phyloP scores from a whole-genome alignment of 202 grass and related monocot genomes.

The Saccharum hybrid region DNA sequence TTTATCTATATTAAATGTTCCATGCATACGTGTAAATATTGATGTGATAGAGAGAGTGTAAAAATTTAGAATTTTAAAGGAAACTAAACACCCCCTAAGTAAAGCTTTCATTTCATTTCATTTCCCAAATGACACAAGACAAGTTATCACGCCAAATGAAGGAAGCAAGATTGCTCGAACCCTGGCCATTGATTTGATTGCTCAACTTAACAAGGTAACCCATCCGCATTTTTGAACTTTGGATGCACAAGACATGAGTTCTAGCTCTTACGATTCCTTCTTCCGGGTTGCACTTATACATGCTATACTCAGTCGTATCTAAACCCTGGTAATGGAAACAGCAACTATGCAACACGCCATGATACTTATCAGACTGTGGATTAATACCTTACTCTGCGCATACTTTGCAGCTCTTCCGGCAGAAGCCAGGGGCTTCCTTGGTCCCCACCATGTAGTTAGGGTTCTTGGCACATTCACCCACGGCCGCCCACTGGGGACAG shows the following conservation, averaged over 20 bases:
- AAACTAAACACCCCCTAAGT: too few relatives aligned
- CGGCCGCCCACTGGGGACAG: slow-evolving; percentile 69
- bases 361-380: neutral
- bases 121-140: neutral
- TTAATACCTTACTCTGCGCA: slow-evolving; percentile 50
- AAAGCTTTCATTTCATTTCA: slow-evolving; percentile 13
- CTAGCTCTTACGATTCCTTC: slow-evolving; percentile 24
- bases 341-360: neutral
- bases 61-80: too few relatives aligned
- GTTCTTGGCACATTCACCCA: slow-evolving; percentile 85
- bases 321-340: neutral
- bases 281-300: slow-evolving; percentile 5
- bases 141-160: slow-evolving; percentile 25
- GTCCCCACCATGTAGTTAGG: slow-evolving; percentile 82
- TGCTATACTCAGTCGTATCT: slow-evolving; percentile 36
- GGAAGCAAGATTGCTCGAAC: slow-evolving; percentile 23
- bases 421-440: slow-evolving; percentile 64
- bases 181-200: slow-evolving; percentile 28
- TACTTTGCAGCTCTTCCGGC: slow-evolving; percentile 72
- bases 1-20: too few relatives aligned
- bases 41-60: too few relatives aligned
- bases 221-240: neutral
- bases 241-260: neutral
- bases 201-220: slow-evolving; percentile 17
- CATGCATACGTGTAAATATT: too few relatives aligned